Percentiles rank a stretch among this genome's conserved stretches.
Conservation (phyloP, 2,329 filamentous ascomycete genomes). For the Fusarium cicatricum region DNA sequence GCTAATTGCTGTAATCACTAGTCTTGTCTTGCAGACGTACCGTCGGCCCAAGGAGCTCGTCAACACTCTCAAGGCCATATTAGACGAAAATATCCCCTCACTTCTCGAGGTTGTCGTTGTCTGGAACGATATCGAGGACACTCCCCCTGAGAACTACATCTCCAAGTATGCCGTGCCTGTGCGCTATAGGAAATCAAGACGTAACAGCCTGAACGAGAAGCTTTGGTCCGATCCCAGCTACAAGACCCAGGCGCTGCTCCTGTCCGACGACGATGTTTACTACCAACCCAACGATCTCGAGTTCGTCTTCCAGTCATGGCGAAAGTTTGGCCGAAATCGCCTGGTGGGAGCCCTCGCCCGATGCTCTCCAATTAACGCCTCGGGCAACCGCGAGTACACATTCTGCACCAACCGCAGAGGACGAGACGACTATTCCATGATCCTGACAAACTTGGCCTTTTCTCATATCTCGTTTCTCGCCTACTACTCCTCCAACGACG, state of each 20-base stretch:
- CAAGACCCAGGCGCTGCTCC: slow-evolving; percentile 50
- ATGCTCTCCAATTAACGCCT: slow-evolving; percentile 41
- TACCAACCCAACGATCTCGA: slow-evolving; percentile 50
- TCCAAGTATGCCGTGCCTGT: slow-evolving; percentile 46
- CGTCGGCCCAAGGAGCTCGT: slow-evolving; percentile 48
- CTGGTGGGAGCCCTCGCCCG: slow-evolving; percentile 49
- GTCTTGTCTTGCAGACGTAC: slow-evolving; percentile 51
- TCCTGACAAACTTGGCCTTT: slow-evolving; percentile 51
- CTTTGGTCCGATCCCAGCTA: slow-evolving; percentile 49
- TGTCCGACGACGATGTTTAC: slow-evolving; percentile 52
- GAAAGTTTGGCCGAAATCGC: slow-evolving; percentile 48
- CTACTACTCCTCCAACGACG: slow-evolving; percentile 50
- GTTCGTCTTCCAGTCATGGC: slow-evolving; percentile 53
- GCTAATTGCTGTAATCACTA: slow-evolving; percentile 19
- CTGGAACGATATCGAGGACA: slow-evolving; percentile 48
- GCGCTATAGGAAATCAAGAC: slow-evolving; percentile 45
- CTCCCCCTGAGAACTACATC: slow-evolving; percentile 41
- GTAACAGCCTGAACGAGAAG: slow-evolving; percentile 50
- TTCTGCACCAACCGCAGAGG: slow-evolving; percentile 42
- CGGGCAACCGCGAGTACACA: slow-evolving; percentile 44
- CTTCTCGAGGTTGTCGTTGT: slow-evolving; percentile 50
- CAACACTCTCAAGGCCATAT: slow-evolving; percentile 41
- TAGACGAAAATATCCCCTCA: slow-evolving; percentile 46
- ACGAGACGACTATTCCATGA: slow-evolving; percentile 46
- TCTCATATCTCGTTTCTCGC: slow-evolving; percentile 50